Evolutionary conservation across 164 flowering plant species (phyloP).

Genomic region (Litsea cubeba): DNA sequence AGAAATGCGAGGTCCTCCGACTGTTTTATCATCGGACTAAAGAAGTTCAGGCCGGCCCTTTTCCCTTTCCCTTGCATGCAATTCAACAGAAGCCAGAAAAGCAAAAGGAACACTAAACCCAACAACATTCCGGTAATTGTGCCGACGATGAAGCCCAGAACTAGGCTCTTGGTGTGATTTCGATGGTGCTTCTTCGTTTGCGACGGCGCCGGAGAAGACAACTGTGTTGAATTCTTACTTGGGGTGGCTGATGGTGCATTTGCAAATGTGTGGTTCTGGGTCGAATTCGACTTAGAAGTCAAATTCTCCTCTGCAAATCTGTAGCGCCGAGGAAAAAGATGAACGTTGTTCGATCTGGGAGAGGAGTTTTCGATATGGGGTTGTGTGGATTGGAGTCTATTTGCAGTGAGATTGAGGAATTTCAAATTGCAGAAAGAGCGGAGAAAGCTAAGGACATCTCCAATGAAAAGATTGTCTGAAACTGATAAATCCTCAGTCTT

Average conservation of each 20-base stretch:
- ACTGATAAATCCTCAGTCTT: slow-evolving; percentile 58
- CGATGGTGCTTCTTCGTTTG: no score
- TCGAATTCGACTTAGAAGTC: neutral
- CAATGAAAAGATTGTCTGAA: slow-evolving; percentile 56
- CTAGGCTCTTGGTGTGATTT: no score
- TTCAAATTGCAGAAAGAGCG: slow-evolving; percentile 53
- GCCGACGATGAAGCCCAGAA: no score
- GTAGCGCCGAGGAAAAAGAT: slow-evolving; percentile 45
- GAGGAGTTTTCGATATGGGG: slow-evolving; percentile 10
- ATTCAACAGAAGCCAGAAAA: no score
- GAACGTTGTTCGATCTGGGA: neutral
- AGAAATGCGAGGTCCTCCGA: no score
- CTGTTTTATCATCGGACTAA: no score
- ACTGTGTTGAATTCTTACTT: neutral
- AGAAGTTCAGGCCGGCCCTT: no score
- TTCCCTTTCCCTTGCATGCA: no score
- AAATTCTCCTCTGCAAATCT: slow-evolving; percentile 37
- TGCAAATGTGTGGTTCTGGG: slow-evolving; percentile 1
- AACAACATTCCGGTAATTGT: no score
- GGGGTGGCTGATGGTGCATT: neutral
- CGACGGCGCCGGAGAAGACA: no score
- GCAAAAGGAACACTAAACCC: no score
- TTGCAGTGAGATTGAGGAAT: slow-evolving; percentile 54
- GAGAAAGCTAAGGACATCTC: slow-evolving; percentile 47
- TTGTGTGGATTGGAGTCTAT: slow-evolving; percentile 36